Conservation (phyloP, 2,329 filamentous ascomycete species). For the Exophiala aquamarina region DNA sequence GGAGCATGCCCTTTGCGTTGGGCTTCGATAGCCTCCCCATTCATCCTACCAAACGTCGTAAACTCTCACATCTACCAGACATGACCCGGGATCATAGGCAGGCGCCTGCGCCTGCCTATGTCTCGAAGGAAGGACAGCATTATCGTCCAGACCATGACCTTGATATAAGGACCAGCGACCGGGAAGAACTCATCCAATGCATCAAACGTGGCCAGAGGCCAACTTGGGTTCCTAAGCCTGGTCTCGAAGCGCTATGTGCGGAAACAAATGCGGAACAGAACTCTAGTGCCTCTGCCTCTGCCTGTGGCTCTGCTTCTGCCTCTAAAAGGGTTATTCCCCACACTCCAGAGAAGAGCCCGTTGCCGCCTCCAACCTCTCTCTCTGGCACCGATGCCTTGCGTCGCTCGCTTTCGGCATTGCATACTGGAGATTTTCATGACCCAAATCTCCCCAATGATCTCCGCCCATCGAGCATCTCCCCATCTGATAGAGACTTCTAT, state of each 20-base stretch:
- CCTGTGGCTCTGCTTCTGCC: constrained; percentile 3
- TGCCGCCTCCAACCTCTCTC: constrained; percentile 53
- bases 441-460: too few species aligned
- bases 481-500: too few species aligned
- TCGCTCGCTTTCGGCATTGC: constrained; percentile 73
- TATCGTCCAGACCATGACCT: not conserved
- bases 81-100: constrained; percentile 20
- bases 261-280: constrained; percentile 21
- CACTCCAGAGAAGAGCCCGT: constrained; percentile 36
- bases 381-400: constrained; percentile 15
- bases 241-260: constrained; percentile 48
- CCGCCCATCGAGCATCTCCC: too few species aligned
- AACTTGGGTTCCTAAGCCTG: constrained; percentile 66
- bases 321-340: constrained; percentile 34
- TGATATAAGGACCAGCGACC: constrained; percentile 47
- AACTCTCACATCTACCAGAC: constrained; percentile 10
- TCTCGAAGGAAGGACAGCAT: not conserved
- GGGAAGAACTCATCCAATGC: constrained; percentile 77
- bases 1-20: constrained; percentile 28
- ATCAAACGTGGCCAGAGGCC: constrained; percentile 78
- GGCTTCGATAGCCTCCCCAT: constrained; percentile 8
- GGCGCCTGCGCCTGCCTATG: constrained; percentile 1
- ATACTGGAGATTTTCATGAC: constrained; percentile 62
- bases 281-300: too few species aligned
- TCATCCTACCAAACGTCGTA: constrained; percentile 24